Conservation (phyloP, 2,329 filamentous ascomycete species). For the Emydomyces testavorans region DNA sequence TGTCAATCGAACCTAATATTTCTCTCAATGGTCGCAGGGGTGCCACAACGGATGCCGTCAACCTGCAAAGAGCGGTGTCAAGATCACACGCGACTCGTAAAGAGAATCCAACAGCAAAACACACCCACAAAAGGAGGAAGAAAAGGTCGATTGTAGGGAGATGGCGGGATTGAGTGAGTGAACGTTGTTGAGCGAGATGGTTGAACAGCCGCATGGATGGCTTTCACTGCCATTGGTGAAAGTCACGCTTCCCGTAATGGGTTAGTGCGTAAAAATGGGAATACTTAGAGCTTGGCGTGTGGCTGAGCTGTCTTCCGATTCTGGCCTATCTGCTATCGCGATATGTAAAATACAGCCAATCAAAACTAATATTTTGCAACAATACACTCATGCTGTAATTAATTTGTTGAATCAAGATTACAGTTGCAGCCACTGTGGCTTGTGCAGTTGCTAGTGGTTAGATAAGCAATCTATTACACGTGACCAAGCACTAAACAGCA, state of each 20-base stretch:
- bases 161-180: neutral
- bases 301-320: neutral
- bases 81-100: too few species aligned
- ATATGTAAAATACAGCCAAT: neutral
- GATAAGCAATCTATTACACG: neutral
- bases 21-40: slow-evolving; percentile 4
- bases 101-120: too few species aligned
- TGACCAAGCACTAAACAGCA: neutral
- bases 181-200: slow-evolving; percentile 6
- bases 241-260: neutral
- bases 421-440: slow-evolving; percentile 3
- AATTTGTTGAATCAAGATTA: too few species aligned
- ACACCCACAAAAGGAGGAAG: neutral
- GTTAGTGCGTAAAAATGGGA: neutral
- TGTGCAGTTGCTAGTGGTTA: neutral
- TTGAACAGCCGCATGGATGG: slow-evolving; percentile 6
- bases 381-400: neutral
- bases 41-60: neutral
- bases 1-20: neutral
- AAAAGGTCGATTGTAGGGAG: neutral
- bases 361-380: too few species aligned
- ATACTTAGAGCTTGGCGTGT: neutral
- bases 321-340: neutral
- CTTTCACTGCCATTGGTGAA: slow-evolving; percentile 8
- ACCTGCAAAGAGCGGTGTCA: neutral